phyloP scores from a whole-genome alignment of 2,329 filamentous ascomycete species.

The Tolypocladium album region DNA sequence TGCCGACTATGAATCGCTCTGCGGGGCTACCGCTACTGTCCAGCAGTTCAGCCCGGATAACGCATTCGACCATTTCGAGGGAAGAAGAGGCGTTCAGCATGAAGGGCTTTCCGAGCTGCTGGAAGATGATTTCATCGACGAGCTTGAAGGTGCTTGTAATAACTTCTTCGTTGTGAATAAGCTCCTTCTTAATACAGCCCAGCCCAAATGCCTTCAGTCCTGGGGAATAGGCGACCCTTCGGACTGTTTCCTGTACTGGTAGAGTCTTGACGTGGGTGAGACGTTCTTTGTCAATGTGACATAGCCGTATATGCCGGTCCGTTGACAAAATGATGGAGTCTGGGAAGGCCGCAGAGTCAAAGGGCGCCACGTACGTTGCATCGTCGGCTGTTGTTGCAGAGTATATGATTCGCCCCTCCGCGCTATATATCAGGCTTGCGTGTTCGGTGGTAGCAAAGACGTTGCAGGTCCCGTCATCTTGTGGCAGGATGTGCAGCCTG shows the following conservation, averaged over 20 bases:
- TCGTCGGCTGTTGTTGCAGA: slow-evolving; percentile 88
- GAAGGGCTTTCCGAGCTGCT: slow-evolving; percentile 60
- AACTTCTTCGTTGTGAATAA: slow-evolving; percentile 61
- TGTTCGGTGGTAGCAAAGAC: slow-evolving; percentile 93
- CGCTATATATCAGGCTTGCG: slow-evolving; percentile 84
- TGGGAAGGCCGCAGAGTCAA: slow-evolving; percentile 73
- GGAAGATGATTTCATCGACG: slow-evolving; percentile 83
- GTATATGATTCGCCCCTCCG: slow-evolving; percentile 80
- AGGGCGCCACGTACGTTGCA: slow-evolving; percentile 69
- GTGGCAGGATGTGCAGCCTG: slow-evolving; percentile 66
- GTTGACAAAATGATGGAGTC: slow-evolving; percentile 74
- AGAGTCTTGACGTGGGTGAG: slow-evolving; percentile 82
- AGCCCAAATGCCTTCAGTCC: slow-evolving; percentile 73
- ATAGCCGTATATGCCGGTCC: slow-evolving; percentile 63
- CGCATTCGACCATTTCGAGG: slow-evolving; percentile 71
- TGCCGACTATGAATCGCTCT: slow-evolving; percentile 87
- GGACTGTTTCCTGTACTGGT: slow-evolving; percentile 69
- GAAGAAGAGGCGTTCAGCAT: slow-evolving; percentile 38
- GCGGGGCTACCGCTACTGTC: slow-evolving; percentile 42
- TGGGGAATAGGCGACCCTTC: slow-evolving; percentile 77
- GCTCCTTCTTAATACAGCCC: slow-evolving; percentile 68
- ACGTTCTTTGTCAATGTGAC: slow-evolving; percentile 69
- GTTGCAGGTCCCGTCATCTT: slow-evolving; percentile 56
- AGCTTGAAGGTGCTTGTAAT: slow-evolving; percentile 75
- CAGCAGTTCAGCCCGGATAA: slow-evolving; percentile 65